phyloP scores from a whole-genome alignment of 2,329 filamentous ascomycete genomes.

The Calonectria multiphialidica region DNA sequence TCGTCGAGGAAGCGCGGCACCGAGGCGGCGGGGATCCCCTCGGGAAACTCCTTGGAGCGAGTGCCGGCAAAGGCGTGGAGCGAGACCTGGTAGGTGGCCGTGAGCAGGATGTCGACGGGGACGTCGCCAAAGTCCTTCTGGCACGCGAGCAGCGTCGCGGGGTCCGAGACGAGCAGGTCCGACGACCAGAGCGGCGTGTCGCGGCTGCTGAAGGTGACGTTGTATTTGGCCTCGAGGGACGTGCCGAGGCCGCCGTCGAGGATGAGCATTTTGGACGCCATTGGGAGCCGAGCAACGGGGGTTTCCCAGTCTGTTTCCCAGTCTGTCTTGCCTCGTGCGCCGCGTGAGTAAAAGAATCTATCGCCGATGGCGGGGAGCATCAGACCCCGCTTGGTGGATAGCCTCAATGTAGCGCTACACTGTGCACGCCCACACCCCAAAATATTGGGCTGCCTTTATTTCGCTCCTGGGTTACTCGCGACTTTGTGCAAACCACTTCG shows the following conservation, averaged over 20 bases:
- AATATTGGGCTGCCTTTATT: background rate
- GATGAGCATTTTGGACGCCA: conserved; percentile 56
- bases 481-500: too few species aligned
- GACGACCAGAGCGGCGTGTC: conserved; percentile 76
- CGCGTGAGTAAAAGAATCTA: background rate
- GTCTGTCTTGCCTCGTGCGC: background rate
- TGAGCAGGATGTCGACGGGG: conserved; percentile 73
- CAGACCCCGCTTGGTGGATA: conserved; percentile 20
- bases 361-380: conserved; percentile 20
- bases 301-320: background rate
- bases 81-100: conserved; percentile 76
- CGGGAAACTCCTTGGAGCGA: conserved; percentile 52
- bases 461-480: too few species aligned
- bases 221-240: conserved; percentile 70
- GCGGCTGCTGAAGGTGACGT: conserved; percentile 60
- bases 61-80: conserved; percentile 67
- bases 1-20: conserved; percentile 57
- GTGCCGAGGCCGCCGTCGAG: conserved; percentile 78
- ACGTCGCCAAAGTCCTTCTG: conserved; percentile 67
- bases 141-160: conserved; percentile 63
- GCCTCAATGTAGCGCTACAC: background rate
- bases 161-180: conserved; percentile 70
- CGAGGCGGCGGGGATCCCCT: conserved; percentile 55
- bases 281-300: conserved; percentile 12
- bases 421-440: background rate